Percentiles rank a stretch among this genome's conserved stretches.
phyloP scores from a whole-genome alignment of 2,329 filamentous ascomycete genomes.

The Rhinocladiella similis region DNA sequence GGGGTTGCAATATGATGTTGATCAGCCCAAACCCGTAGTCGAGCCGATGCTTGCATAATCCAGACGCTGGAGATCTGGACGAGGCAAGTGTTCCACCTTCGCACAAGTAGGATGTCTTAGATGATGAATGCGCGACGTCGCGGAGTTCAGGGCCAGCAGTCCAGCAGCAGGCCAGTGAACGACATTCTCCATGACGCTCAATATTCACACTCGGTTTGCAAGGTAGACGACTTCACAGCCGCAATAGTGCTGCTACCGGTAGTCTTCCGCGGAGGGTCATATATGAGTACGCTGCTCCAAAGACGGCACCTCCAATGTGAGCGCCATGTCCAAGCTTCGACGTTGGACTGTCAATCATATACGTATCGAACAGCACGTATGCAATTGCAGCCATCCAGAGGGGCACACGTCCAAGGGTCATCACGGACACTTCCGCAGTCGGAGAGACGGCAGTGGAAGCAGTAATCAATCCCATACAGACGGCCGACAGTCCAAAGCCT shows the following conservation, averaged over 20 bases:
- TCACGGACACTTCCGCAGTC: neutral
- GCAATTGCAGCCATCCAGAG: conserved; percentile 1
- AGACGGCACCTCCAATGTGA: conserved; percentile 14
- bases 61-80: neutral
- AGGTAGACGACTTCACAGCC: neutral
- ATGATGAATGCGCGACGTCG: too few relatives aligned
- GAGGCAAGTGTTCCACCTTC: too few relatives aligned
- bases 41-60: neutral
- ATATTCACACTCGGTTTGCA: too few relatives aligned
- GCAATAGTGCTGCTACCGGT: neutral
- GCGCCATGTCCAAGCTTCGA: conserved; percentile 15
- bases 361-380: conserved; percentile 11
- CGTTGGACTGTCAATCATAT: conserved; percentile 3
- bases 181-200: too few relatives aligned
- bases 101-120: too few relatives aligned
- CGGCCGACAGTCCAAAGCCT: conserved; percentile 13
- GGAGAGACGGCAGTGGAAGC: conserved; percentile 7
- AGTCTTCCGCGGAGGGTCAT: conserved; percentile 2
- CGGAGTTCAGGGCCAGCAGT: too few relatives aligned
- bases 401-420: conserved; percentile 4
- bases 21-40: neutral
- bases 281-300: conserved; percentile 10
- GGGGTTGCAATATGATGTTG: too few relatives aligned
- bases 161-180: too few relatives aligned
- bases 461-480: conserved; percentile 13